Base-by-base conservation (phyloP, 1,139 yeast species). In the Geotrichum restrictum region DNA sequence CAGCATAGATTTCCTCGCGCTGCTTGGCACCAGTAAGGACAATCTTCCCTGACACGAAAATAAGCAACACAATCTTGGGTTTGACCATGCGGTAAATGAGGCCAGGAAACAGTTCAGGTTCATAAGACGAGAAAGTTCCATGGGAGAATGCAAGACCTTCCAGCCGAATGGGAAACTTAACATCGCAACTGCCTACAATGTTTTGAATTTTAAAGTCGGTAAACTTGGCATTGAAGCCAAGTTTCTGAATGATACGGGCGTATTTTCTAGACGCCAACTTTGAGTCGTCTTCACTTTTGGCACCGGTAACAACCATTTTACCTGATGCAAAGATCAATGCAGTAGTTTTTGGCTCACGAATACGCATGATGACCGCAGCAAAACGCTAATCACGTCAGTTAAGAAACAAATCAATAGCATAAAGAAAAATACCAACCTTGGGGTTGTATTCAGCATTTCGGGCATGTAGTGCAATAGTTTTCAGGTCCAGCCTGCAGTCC, bases 241-340 rank as follows among this genome's bases (percentile, higher is more conserved):
- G 84, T 71, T 94, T 94, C 69, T 94, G 99, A 61, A 93, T 93
- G 67, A 93, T 93, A 75, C 98, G 83, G 1, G 99, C 99, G 65
- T 94, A 93, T 69, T 93, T 93, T 73, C 98, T 82, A 29, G 97
- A 89, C 1, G 98, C 98, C 62, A 93, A 77, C 70, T 94, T 94
- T 18, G 97, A 88, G 69, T 93, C 98, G 69, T 93, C 98, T 69
- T 93, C 98, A 39, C 96, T 86, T 70, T 93, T 93, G 31, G 98
- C 99, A 79, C 99, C 99, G 36, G 98, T 93, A 27, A 93, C 99
- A 62, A 93, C 99, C 99, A 93, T 93, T 70, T 93, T 93, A 66
- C 99, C 99, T 4, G 97, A 88, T 1, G 98, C 99, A 71, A 93
- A 94, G 62, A 93, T 94, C 66, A 93, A 78, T 0, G 98, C 98